phyloP scores from a whole-genome alignment of 768 basidiomycete genomes.

The Mycena vitilis region DNA sequence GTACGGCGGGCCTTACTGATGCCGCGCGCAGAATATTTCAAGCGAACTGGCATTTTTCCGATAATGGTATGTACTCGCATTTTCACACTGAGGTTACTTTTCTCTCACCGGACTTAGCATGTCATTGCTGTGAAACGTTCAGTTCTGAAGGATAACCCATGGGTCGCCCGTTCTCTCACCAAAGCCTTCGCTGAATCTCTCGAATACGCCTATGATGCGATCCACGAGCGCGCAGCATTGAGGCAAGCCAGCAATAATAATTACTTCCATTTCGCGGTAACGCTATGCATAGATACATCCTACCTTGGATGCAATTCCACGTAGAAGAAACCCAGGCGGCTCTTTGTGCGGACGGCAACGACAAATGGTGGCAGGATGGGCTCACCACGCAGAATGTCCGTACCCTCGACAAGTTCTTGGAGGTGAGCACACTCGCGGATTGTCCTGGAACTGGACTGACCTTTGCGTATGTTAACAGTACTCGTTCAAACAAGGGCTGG shows the following conservation, averaged over 20 bases:
- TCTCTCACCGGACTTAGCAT: conserved; percentile 4
- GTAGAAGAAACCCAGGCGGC: conserved; percentile 37
- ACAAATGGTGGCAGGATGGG: conserved; percentile 37
- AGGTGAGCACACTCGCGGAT: conserved; percentile 11
- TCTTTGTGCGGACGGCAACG: conserved; percentile 27
- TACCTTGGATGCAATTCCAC: conserved; percentile 35
- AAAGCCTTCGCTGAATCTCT: conserved; percentile 34
- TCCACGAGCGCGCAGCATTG: conserved; percentile 35
- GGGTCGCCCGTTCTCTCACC: conserved; percentile 34
- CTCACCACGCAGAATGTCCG: conserved; percentile 34
- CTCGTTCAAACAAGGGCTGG: conserved; percentile 33
- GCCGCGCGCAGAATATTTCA: conserved; percentile 30
- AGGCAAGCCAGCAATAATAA: not conserved
- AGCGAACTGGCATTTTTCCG: conserved; percentile 35
- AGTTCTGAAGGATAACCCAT: conserved; percentile 29
- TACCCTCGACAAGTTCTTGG: conserved; percentile 36
- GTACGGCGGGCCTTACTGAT: not conserved
- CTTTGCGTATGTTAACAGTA: conserved; percentile 1
- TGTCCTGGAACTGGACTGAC: not conserved
- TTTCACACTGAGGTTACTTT: not conserved
- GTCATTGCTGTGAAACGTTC: conserved; percentile 35
- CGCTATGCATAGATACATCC: conserved; percentile 22
- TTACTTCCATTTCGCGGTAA: not conserved
- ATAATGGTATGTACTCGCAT: conserved; percentile 24
- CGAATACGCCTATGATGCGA: conserved; percentile 37